Percentiles rank a stretch among this genome's conserved stretches.
Conservation (phyloP, 331 rosid species). For the Pyrus hybrid region DNA sequence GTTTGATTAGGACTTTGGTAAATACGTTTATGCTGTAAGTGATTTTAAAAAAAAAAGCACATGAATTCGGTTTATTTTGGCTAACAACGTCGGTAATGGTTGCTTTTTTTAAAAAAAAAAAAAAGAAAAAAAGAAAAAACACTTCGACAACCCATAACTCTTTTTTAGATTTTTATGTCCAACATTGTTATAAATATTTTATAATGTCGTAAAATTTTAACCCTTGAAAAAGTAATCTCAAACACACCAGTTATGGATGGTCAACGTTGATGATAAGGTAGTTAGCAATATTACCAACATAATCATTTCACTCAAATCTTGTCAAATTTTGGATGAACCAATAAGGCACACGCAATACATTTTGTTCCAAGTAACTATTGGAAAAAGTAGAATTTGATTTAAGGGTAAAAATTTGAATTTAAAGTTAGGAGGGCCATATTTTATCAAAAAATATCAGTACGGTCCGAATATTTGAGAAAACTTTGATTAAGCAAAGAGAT, state of each 20-base stretch:
- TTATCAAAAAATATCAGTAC: background rate
- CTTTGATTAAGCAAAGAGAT: background rate
- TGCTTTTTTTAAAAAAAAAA: too few species aligned
- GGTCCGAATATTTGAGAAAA: background rate
- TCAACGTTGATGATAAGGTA: background rate
- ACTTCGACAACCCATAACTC: accelerated
- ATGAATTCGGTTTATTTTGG: background rate
- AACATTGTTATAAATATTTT: too few species aligned
- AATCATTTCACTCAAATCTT: background rate
- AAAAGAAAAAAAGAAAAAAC: too few species aligned
- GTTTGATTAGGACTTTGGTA: background rate
- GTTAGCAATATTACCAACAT: background rate
- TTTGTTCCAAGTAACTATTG: background rate
- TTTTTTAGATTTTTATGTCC: too few species aligned
- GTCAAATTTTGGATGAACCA: background rate
- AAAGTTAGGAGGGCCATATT: background rate
- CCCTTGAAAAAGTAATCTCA: background rate
- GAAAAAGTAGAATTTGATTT: background rate
- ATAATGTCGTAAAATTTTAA: too few species aligned
- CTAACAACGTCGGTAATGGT: background rate
- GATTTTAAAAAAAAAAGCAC: background rate
- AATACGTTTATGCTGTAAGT: background rate
- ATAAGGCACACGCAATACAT: background rate
- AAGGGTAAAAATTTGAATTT: background rate
- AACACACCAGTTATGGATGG: background rate